Base-by-base conservation (phyloP, 192 early-diverging fungal genomes). In the Thoreauomyces humboldtii region DNA sequence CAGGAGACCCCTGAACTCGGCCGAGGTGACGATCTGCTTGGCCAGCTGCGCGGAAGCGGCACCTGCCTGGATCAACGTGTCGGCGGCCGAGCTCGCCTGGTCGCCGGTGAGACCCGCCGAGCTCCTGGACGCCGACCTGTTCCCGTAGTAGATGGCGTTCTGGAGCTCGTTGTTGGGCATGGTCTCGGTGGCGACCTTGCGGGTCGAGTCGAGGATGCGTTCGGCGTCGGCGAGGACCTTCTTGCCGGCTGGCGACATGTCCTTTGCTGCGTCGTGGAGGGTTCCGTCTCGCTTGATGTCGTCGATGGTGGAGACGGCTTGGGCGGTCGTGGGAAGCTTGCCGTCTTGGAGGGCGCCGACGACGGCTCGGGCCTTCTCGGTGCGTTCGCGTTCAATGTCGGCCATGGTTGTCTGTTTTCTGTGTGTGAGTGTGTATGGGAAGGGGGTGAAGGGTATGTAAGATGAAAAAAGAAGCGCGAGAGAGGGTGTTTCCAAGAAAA, bases 121-220 rank as follows among this genome's bases (percentile, higher is more conserved):
- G 2, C 29, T 15, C 50, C 50, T 34, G 17, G 57, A 42, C 22
- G 57, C 41, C n/a, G 41, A 34, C 57, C 64, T 34, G 9, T 35
- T 37, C 37, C 64, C 64, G 32, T 66, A 57, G 64, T 66, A 66
- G 3, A 80, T 19, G 36, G 52, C 53, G 37, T 72, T 73, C 42
- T 84, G 82, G 24, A 81, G 63, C 57, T 84, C 65, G 45, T 81
- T 74, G 41, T 73, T 58, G 7, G 69, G 70, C 60, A 74, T 76
- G 31, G 75, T 74, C 44, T 84, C 77, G 44, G 59, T 34, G 1
- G 81, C 45, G 7, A 81, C 37, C 33, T 47, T 60, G 45, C 73
- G 59, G 6, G 71, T 71, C 11, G 46, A 64, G 0, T 75, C 73
- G 29, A 77, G 38, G 7, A 80, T 25, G 29, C 64, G 69, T 63